Evolutionary conservation across 306 rosid species (phyloP).

Genomic region (Pyrus bretschneideri): DNA sequence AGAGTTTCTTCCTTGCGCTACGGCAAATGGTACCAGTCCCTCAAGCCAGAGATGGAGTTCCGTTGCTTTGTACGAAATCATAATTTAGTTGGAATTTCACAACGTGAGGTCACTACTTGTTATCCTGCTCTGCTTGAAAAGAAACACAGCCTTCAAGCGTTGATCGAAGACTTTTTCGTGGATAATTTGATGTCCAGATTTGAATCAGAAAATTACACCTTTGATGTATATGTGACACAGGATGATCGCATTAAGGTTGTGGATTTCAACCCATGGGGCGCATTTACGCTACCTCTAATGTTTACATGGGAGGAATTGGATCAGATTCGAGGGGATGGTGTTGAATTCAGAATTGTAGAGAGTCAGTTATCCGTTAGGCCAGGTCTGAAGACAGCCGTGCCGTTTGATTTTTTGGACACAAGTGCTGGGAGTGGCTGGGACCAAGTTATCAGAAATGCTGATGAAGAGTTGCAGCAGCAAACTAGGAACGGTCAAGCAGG

Average conservation of each 20-base stretch:
- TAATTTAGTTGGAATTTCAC: slow-evolving; percentile 57
- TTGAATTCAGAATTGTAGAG: slow-evolving; percentile 64
- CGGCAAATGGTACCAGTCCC: slow-evolving; percentile 68
- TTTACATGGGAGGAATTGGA: slow-evolving; percentile 73
- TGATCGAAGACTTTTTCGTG: slow-evolving; percentile 38
- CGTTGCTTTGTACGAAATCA: slow-evolving; percentile 52
- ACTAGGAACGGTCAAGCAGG: slow-evolving; percentile 43
- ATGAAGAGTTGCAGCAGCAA: slow-evolving; percentile 45
- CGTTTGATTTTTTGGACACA: slow-evolving; percentile 72
- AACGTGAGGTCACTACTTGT: slow-evolving; percentile 68
- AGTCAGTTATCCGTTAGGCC: slow-evolving; percentile 65
- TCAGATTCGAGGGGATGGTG: slow-evolving; percentile 16
- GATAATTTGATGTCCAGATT: slow-evolving; percentile 31
- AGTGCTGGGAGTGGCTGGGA: slow-evolving; percentile 83
- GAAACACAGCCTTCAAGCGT: slow-evolving; percentile 22
- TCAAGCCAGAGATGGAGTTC: slow-evolving; percentile 72
- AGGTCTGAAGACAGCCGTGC: slow-evolving; percentile 76
- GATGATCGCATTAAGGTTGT: slow-evolving; percentile 50
- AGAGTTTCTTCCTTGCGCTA: slow-evolving; percentile 56
- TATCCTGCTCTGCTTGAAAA: slow-evolving; percentile 51
- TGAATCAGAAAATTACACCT: slow-evolving; percentile 58
- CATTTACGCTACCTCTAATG: slow-evolving; percentile 59
- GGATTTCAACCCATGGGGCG: slow-evolving; percentile 88
- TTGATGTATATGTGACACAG: slow-evolving; percentile 53
- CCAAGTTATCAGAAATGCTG: slow-evolving; percentile 61